Evolutionary conservation across 495 filamentous ascomycete genomes (phyloP).

Genomic region (Penicillium coffeae): DNA sequence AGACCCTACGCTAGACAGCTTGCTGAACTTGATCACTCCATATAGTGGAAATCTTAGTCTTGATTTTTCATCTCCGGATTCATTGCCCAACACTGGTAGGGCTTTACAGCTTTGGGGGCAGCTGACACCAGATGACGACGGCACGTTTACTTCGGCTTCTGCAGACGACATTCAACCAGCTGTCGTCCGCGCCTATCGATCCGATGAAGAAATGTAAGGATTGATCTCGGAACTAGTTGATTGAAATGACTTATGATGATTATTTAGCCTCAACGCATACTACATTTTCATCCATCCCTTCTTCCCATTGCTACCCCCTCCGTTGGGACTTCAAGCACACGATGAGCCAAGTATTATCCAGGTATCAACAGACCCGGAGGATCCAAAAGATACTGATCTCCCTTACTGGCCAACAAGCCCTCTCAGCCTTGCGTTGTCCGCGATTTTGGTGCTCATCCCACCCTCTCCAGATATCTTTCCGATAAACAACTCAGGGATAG

Average conservation of each 20-base stretch:
- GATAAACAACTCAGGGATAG: slow-evolving; percentile 25
- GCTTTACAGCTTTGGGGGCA: slow-evolving; percentile 16
- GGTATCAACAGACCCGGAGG: slow-evolving; percentile 3
- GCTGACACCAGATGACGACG: slow-evolving; percentile 21
- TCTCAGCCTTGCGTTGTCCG: slow-evolving; percentile 45
- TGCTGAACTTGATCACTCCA: slow-evolving; percentile 16
- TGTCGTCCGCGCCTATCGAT: slow-evolving; percentile 20
- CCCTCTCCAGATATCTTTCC: slow-evolving; percentile 32
- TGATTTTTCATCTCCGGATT: slow-evolving; percentile 16
- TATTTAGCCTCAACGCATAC: slow-evolving; percentile 38
- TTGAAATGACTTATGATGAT: too few species aligned
- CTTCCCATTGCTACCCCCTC: slow-evolving; percentile 48
- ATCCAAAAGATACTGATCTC: slow-evolving; percentile 16
- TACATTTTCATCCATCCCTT: slow-evolving; percentile 54
- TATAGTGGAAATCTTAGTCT: slow-evolving; percentile 17
- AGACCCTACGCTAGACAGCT: slow-evolving; percentile 16
- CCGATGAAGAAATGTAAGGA: slow-evolving; percentile 29
- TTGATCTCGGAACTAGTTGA: too few species aligned
- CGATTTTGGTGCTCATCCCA: slow-evolving; percentile 47
- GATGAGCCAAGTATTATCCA: slow-evolving; percentile 31
- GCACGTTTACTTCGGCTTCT: slow-evolving; percentile 11
- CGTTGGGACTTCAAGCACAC: slow-evolving; percentile 24
- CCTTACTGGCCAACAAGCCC: slow-evolving; percentile 41
- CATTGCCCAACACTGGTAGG: slow-evolving; percentile 10
- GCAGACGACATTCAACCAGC: slow-evolving; percentile 4